A percentile compares a stretch with the other conserved stretches of the same genome.
Conservation (phyloP, 371 early-diverging fungal species). For the Mortierella sp. region DNA sequence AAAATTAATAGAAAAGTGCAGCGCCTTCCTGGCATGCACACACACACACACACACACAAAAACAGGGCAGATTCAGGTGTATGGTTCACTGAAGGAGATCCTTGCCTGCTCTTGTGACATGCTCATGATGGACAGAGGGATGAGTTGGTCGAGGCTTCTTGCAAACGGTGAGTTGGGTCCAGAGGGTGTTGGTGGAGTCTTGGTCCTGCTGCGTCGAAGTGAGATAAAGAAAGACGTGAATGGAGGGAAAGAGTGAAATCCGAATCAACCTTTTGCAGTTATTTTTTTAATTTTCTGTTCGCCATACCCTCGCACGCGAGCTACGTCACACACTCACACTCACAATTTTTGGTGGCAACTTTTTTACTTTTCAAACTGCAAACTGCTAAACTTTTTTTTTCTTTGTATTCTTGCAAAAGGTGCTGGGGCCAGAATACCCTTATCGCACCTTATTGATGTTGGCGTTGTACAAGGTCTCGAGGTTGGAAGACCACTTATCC, state of each 20-base stretch:
- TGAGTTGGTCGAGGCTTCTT: not conserved
- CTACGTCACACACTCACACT: not conserved
- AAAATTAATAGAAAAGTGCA: not conserved
- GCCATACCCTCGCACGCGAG: not conserved
- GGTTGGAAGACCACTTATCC: constrained; percentile 81
- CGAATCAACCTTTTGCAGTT: not conserved
- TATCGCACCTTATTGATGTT: constrained; percentile 69
- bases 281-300: not conserved
- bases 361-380: constrained; percentile 2
- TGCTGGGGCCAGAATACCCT: not conserved
- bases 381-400: constrained; percentile 4
- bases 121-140: constrained; percentile 12
- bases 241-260: not conserved
- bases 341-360: constrained; percentile 3
- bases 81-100: not conserved
- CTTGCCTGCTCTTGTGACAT: constrained; percentile 42
- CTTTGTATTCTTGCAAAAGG: not conserved
- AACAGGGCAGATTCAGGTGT: not conserved
- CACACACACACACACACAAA: not conserved
- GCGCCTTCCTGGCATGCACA: not conserved
- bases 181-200: not conserved
- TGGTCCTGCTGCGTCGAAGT: not conserved
- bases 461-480: constrained; percentile 73
- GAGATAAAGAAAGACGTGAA: not conserved
- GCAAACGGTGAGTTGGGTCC: not conserved